Percentiles rank a stretch among this genome's conserved stretches.
Conservation (phyloP, 108 stramenopile genomes). For the Cyclotella baltica region DNA sequence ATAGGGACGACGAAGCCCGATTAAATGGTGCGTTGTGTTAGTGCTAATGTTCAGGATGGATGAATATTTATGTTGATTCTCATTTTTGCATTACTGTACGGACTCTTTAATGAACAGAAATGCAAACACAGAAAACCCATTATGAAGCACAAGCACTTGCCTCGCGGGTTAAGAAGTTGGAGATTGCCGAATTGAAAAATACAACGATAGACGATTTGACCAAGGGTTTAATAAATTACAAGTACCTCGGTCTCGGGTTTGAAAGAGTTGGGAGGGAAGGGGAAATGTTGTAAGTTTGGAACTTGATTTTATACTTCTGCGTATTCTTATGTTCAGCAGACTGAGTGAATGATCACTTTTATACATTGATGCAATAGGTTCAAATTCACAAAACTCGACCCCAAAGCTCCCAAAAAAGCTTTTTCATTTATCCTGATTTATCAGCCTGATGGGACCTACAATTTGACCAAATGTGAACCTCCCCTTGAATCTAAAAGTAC, state of each 20-base stretch:
- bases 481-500: conserved; percentile 7
- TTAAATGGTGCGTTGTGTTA: background rate
- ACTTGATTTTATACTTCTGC: background rate
- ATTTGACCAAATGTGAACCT: conserved; percentile 19
- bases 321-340: background rate
- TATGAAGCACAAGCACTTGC: background rate
- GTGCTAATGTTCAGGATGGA: background rate
- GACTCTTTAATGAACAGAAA: background rate
- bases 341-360: background rate
- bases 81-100: background rate
- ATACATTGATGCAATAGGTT: background rate
- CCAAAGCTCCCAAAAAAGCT: background rate
- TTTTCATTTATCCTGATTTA: conserved; percentile 26
- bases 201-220: conserved; percentile 16
- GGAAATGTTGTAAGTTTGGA: conserved; percentile 7
- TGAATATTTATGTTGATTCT: background rate
- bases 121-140: background rate
- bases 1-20: background rate
- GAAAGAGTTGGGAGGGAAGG: conserved; percentile 9
- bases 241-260: conserved; percentile 5
- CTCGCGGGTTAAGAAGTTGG: background rate
- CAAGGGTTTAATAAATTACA: conserved; percentile 13
- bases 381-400: conserved; percentile 32
- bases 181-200: conserved; percentile 12
- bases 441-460: conserved; percentile 8